A percentile compares a stretch with the other conserved stretches of the same genome.
phyloP scores from a whole-genome alignment of 176 grass and related monocot genomes.

The Cocos nucifera region DNA sequence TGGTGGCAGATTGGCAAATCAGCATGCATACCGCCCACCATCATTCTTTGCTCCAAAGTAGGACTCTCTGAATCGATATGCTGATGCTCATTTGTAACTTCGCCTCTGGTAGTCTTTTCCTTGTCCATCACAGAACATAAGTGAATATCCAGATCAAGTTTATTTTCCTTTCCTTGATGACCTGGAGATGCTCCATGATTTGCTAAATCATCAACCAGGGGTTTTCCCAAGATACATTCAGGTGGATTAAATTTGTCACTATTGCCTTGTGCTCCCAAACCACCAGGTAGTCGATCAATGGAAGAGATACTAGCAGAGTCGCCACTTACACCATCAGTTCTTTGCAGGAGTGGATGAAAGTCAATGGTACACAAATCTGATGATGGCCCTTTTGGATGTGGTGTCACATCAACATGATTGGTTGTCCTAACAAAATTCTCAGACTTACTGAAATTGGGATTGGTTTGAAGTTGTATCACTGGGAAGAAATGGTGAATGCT shows the following conservation, averaged over 20 bases:
- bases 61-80: conserved; percentile 3
- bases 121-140: conserved; percentile 45
- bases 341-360: conserved; percentile 83
- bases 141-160: conserved; percentile 72
- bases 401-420: background rate
- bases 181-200: conserved; percentile 22
- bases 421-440: background rate
- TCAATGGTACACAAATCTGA: conserved; percentile 51
- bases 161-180: conserved; percentile 37
- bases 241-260: conserved; percentile 22
- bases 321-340: conserved; percentile 36
- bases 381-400: conserved; percentile 19
- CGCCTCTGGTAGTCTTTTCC: background rate
- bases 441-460: conserved; percentile 16
- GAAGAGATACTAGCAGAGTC: background rate
- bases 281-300: background rate
- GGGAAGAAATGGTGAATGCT: conserved; percentile 35
- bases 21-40: conserved; percentile 12
- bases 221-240: conserved; percentile 25
- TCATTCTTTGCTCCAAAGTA: conserved; percentile 2
- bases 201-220: conserved; percentile 21
- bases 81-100: conserved; percentile 12
- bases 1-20: conserved; percentile 15
- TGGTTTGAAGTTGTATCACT: conserved; percentile 32
- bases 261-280: conserved; percentile 13